Conservation (phyloP, 495 filamentous ascomycete genomes). For the Acidomyces sp. region DNA sequence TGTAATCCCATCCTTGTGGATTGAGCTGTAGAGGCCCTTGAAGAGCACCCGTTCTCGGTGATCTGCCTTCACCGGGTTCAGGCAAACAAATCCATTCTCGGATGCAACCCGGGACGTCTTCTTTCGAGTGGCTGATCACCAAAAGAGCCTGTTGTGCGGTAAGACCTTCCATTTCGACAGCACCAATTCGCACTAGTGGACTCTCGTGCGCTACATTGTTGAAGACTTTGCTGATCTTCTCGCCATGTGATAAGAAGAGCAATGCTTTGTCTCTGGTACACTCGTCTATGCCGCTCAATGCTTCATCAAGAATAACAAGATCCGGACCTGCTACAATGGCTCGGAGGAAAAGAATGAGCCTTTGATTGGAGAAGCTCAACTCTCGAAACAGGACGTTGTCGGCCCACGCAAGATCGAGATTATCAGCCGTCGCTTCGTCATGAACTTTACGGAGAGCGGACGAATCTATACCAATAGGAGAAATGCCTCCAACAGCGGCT, state of each 20-base stretch:
- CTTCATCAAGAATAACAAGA: slow-evolving; percentile 82
- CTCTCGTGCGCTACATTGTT: slow-evolving; percentile 4
- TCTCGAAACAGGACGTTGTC: slow-evolving; percentile 57
- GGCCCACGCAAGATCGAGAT: slow-evolving; percentile 47
- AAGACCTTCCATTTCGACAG: slow-evolving; percentile 40
- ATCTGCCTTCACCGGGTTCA: slow-evolving; percentile 41
- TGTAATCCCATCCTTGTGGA: slow-evolving; percentile 42
- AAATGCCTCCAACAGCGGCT: not conserved
- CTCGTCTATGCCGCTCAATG: slow-evolving; percentile 81
- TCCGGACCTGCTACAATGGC: slow-evolving; percentile 73
- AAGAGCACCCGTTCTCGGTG: slow-evolving; percentile 44
- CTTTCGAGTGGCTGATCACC: slow-evolving; percentile 75
- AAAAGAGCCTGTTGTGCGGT: slow-evolving; percentile 61
- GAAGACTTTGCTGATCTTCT: slow-evolving; percentile 11
- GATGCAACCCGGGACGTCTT: slow-evolving; percentile 74
- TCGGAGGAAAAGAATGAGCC: slow-evolving; percentile 71
- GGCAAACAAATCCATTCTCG: slow-evolving; percentile 72
- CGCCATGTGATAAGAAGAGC: slow-evolving; percentile 45
- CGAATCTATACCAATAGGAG: not conserved
- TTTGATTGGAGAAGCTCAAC: slow-evolving; percentile 63
- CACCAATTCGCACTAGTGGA: slow-evolving; percentile 17
- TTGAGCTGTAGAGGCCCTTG: slow-evolving; percentile 42
- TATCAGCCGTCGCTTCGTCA: not conserved
- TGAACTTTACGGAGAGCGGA: not conserved
- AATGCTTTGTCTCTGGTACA: slow-evolving; percentile 72